Conservation (phyloP, 106 monocot species). For the Dendrobium nobile region DNA sequence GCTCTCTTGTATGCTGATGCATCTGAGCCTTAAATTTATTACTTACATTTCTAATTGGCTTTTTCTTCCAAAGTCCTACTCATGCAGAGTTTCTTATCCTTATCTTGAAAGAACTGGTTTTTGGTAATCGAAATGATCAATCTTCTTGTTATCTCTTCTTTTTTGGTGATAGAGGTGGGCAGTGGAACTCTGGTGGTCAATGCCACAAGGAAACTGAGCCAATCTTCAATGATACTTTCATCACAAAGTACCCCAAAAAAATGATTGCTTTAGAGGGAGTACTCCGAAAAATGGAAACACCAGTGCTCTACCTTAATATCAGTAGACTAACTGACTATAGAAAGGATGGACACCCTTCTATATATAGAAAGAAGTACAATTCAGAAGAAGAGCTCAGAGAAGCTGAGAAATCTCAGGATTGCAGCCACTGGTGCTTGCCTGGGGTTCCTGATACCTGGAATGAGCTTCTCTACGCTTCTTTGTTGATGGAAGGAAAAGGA, state of each 20-base stretch:
- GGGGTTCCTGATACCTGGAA: slow-evolving; percentile 61
- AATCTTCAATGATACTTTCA: slow-evolving; percentile 52
- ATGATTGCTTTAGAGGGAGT: slow-evolving; percentile 55
- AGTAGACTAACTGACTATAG: slow-evolving; percentile 76
- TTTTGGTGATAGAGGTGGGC: slow-evolving; percentile 49
- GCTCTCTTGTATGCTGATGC: too few species aligned
- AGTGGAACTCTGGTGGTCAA: slow-evolving; percentile 90
- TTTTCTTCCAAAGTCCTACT: too few species aligned
- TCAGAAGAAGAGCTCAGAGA: slow-evolving; percentile 36
- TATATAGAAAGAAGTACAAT: slow-evolving; percentile 45
- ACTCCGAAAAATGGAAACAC: slow-evolving; percentile 50
- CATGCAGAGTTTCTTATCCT: not conserved
- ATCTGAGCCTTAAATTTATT: too few species aligned
- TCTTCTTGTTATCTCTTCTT: not conserved
- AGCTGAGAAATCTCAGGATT: slow-evolving; percentile 69
- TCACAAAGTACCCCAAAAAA: slow-evolving; percentile 62
- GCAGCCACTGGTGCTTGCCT: slow-evolving; percentile 99
- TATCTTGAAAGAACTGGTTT: not conserved
- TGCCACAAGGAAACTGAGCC: slow-evolving; percentile 87
- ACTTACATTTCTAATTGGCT: too few species aligned
- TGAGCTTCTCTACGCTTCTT: slow-evolving; percentile 2
- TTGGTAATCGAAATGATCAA: not conserved
- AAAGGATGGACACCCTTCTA: slow-evolving; percentile 83
- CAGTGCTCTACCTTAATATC: slow-evolving; percentile 79
- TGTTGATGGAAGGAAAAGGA: slow-evolving; percentile 7